Base-by-base conservation (phyloP, 2,329 filamentous ascomycete species). In the Neocatenulostroma microsporum region DNA sequence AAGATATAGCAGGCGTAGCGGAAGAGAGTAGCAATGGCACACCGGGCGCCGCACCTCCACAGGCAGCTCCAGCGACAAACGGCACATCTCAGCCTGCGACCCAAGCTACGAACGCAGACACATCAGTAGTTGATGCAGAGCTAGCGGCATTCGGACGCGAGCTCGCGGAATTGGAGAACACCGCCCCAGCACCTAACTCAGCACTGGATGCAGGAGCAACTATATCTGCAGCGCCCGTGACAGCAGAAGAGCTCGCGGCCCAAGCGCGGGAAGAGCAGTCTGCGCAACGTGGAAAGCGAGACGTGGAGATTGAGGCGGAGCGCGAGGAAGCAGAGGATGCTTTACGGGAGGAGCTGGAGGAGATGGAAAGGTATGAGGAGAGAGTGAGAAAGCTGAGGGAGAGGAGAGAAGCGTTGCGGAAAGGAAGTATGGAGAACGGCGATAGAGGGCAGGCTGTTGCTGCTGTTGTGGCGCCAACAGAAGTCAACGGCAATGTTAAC, bases 131-230 rank as follows among this genome's bases (percentile, higher is more conserved):
- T 72, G 21, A 39, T 72, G 63, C 69, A 11, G 62, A 64, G 26
- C 63, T 84, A 7, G 78, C 84, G 2, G 84, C 84, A 6, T 93
- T 94, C 55, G 82, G 94, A 57, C 82, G 83, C 3, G 84, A 94
- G 36, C 78, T 94, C 37, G 81, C 78, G 6, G 47, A 45, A 13
- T 37, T 56, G 31, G 54, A 57, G 23, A 12, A n/a, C 10, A 25
- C 5, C 27, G 37, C 35, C 13, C 54, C 7, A 20, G 54, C 14
- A 35, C 49, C 5, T 40, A 46, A 10, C 34, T 48, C 2, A 32
- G 34, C 48, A 2, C 29, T 58, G 23, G 41, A 51, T 11, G 49
- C 57, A 0, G 54, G 52, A 27, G 63, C 64, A 5, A 63, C 64
- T 5, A 67, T 70, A 31, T 61, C 64, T 35, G 58, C 66, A 5